A percentile compares a stretch with the other conserved stretches of the same genome.
These are phyloP conservation scores for Daldinia childiae DNA, from an alignment of 495 filamentous ascomycete genomes.

Conservation along the genomic window DNA sequence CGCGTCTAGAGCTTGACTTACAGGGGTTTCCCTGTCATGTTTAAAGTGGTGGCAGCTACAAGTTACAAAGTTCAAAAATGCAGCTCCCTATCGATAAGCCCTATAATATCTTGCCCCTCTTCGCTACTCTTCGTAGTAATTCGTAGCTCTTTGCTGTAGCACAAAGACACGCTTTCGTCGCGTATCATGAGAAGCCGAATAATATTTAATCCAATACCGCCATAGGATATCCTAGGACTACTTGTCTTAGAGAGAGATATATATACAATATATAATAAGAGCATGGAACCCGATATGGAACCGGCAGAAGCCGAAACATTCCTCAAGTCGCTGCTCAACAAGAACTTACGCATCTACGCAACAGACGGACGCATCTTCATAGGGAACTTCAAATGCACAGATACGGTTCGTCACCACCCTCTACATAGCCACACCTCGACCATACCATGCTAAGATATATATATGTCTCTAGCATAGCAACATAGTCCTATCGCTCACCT, in stretches of 20 bases:
- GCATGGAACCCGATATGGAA: conserved; percentile 33
- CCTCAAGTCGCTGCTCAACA: conserved; percentile 66
- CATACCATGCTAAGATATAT: not conserved
- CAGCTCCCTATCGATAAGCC: conserved; percentile 36
- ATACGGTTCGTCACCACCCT: conserved; percentile 69
- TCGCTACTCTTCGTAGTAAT: conserved; percentile 1
- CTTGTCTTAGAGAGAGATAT: no score
- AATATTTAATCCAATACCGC: not conserved
- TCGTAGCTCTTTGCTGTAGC: not conserved
- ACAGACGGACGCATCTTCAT: conserved; percentile 89
- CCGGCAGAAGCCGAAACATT: conserved; percentile 53
- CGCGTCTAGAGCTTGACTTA: conserved; percentile 13
- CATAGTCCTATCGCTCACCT: conserved; percentile 82
- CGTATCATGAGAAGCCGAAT: not conserved
- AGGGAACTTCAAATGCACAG: conserved; percentile 92
- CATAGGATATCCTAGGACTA: not conserved
- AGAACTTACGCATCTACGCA: conserved; percentile 79
- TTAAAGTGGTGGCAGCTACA: conserved; percentile 12
- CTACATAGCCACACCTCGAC: not conserved
- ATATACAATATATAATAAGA: not conserved
- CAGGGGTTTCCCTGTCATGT: not conserved
- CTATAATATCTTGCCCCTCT: conserved; percentile 5
- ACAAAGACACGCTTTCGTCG: not conserved
- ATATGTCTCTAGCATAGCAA: conserved; percentile 63
- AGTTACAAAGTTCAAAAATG: not conserved